A percentile compares a stretch with the other conserved stretches of the same genome.
Evolutionary conservation across 2,329 filamentous ascomycete genomes (phyloP).

Genomic region (Cladophialophora yegresii): DNA sequence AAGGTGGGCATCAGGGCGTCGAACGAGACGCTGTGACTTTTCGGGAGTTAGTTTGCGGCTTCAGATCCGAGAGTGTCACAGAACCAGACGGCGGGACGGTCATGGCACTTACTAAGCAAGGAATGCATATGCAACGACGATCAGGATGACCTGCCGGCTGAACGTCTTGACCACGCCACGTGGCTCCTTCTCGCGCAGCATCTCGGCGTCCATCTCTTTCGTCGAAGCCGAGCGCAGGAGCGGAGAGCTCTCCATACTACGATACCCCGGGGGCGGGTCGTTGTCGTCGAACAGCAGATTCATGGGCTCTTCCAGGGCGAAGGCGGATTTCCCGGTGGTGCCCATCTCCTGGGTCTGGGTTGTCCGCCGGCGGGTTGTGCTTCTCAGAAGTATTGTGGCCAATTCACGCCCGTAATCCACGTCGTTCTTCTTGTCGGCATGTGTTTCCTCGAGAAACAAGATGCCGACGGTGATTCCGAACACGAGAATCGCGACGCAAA

Average conservation of each 20-base stretch:
- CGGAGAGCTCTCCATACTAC: conserved; percentile 58
- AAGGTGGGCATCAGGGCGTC: conserved; percentile 93
- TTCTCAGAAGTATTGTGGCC: conserved; percentile 66
- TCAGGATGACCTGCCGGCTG: conserved; percentile 71
- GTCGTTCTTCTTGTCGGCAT: conserved; percentile 74
- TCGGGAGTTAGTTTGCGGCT: conserved; percentile 34
- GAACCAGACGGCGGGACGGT: conserved; percentile 9
- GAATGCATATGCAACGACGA: conserved; percentile 70
- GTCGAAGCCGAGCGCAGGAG: conserved; percentile 45
- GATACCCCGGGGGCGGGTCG: conserved; percentile 69
- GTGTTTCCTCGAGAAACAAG: conserved; percentile 91
- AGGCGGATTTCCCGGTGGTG: not conserved
- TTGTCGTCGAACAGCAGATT: conserved; percentile 48
- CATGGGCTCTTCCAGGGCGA: not conserved
- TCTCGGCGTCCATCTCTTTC: conserved; percentile 44
- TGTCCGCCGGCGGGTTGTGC: not conserved
- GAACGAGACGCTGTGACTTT: conserved; percentile 92
- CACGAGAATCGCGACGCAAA: conserved; percentile 76
- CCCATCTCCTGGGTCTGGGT: not conserved
- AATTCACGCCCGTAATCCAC: conserved; percentile 75
- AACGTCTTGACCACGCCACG: conserved; percentile 64
- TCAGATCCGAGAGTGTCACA: conserved; percentile 35
- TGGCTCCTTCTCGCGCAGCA: conserved; percentile 47
- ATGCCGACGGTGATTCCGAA: conserved; percentile 76
- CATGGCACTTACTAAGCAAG: conserved; percentile 74